Conservation (phyloP, 2,329 filamentous ascomycete genomes). For the Parastagonospora nodorum region DNA sequence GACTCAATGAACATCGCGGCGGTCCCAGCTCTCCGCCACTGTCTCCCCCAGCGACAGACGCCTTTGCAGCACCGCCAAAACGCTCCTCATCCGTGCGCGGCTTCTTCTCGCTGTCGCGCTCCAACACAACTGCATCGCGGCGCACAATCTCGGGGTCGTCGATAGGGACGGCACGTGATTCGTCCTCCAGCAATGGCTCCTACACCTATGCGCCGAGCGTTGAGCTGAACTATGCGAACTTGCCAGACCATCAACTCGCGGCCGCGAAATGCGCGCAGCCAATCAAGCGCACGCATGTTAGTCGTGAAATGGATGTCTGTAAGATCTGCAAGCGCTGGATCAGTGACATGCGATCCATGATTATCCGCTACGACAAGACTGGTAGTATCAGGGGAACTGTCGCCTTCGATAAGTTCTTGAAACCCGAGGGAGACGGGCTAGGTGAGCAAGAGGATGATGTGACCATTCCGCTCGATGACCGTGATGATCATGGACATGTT, state of each 20-base stretch:
- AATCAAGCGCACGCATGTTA: constrained; percentile 27
- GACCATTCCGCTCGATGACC: constrained; percentile 25
- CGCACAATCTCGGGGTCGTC: constrained; percentile 23
- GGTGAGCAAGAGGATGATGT: constrained; percentile 22
- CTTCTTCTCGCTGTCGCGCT: constrained; percentile 35
- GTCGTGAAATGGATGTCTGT: constrained; percentile 33
- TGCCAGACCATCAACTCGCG: constrained; percentile 34
- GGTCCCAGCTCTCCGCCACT: constrained; percentile 33
- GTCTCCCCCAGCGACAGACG: constrained; percentile 15
- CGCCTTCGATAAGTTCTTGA: constrained; percentile 39
- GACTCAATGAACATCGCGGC: constrained; percentile 29
- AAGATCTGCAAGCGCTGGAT: constrained; percentile 35
- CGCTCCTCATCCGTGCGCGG: constrained; percentile 28
- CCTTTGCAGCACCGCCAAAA: constrained; percentile 17
- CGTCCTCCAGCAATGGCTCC: constrained; percentile 15
- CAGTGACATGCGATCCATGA: constrained; percentile 37
- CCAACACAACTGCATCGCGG: constrained; percentile 24
- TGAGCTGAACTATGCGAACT: constrained; percentile 23
- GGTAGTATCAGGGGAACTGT: constrained; percentile 35
- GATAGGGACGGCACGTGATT: constrained; percentile 13
- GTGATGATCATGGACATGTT: constrained; percentile 8
- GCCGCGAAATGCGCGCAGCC: constrained; percentile 24
- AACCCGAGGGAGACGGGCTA: constrained; percentile 24
- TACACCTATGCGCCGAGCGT: constrained; percentile 6
- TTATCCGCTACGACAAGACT: constrained; percentile 36